phyloP scores from a whole-genome alignment of 495 filamentous ascomycete genomes.

The Talaromyces ruber region DNA sequence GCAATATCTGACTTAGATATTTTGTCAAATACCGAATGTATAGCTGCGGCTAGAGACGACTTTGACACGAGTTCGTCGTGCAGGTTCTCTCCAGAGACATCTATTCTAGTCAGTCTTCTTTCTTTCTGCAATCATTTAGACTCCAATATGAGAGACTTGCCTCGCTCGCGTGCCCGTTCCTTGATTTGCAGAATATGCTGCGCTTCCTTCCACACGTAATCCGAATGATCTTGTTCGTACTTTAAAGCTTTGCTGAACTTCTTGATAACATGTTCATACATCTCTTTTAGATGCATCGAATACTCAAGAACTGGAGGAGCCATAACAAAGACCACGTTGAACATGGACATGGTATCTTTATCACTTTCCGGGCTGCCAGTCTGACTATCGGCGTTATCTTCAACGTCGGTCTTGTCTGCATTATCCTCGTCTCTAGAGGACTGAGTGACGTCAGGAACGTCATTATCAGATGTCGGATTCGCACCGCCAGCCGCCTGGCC shows the following conservation, averaged over 20 bases:
- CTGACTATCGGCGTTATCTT: neutral
- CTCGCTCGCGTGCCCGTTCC: slow-evolving; percentile 66
- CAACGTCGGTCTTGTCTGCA: neutral
- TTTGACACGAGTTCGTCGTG: slow-evolving; percentile 56
- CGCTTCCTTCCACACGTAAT: slow-evolving; percentile 83
- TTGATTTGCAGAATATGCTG: slow-evolving; percentile 69
- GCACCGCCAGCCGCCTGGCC: slow-evolving; percentile 35
- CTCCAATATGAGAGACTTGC: slow-evolving; percentile 30
- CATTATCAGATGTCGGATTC: slow-evolving; percentile 21
- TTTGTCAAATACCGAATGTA: slow-evolving; percentile 69
- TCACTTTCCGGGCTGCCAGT: slow-evolving; percentile 42
- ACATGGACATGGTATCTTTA: slow-evolving; percentile 76
- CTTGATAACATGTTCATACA: slow-evolving; percentile 82
- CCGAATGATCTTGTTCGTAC: slow-evolving; percentile 77
- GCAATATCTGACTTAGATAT: slow-evolving; percentile 81
- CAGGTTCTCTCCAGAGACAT: slow-evolving; percentile 27
- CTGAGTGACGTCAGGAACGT: slow-evolving; percentile 10
- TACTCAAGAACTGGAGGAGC: slow-evolving; percentile 70
- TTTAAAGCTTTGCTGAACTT: slow-evolving; percentile 85
- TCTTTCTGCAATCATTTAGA: neutral
- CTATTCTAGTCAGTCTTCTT: slow-evolving; percentile 13
- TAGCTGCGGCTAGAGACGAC: slow-evolving; percentile 76
- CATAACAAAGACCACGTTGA: slow-evolving; percentile 90
- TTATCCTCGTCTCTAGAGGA: slow-evolving; percentile 7
- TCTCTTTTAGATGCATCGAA: slow-evolving; percentile 61